Percentiles rank a stretch among this genome's conserved stretches.
phyloP scores from a whole-genome alignment of 2,329 filamentous ascomycete genomes.

The Fusarium equiseti region DNA sequence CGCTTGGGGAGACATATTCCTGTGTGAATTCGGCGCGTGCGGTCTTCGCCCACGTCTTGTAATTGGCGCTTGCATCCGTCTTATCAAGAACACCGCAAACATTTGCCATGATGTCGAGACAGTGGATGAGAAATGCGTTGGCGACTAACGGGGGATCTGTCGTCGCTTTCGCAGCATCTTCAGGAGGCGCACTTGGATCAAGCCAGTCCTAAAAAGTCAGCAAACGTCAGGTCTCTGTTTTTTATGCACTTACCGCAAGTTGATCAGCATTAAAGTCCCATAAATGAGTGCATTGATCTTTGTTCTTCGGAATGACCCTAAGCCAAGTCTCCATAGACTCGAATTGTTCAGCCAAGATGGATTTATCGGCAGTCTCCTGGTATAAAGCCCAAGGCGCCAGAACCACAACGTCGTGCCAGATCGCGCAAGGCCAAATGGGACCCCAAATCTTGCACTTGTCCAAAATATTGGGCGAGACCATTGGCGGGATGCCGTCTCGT shows the following conservation, averaged over 20 bases:
- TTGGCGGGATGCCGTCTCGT: conserved; percentile 34
- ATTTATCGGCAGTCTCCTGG: conserved; percentile 53
- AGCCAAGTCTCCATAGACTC: conserved; percentile 57
- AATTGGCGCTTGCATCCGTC: conserved; percentile 19
- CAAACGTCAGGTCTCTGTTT: fast-evolving
- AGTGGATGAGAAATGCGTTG: conserved; percentile 61
- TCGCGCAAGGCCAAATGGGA: conserved; percentile 47
- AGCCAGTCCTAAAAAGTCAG: conserved; percentile 60
- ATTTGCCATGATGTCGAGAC: conserved; percentile 54
- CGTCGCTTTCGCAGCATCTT: conserved; percentile 54
- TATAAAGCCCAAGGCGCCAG: conserved; percentile 58
- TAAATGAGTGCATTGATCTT: conserved; percentile 52
- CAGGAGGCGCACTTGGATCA: conserved; percentile 59
- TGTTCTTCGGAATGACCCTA: conserved; percentile 49
- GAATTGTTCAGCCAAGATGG: conserved; percentile 55
- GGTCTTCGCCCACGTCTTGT: conserved; percentile 22
- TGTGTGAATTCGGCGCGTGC: conserved; percentile 30
- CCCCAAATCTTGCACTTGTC: conserved; percentile 30
- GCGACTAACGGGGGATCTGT: conserved; percentile 58
- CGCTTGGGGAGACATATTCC: conserved; percentile 44
- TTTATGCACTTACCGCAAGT: conserved; percentile 28
- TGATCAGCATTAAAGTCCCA: conserved; percentile 51
- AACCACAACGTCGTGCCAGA: conserved; percentile 60
- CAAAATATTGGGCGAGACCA: conserved; percentile 39
- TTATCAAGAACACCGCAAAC: conserved; percentile 52